These are phyloP conservation scores for Rhodotorula paludigena DNA, from an alignment of 768 basidiomycete genomes.

Conservation along the genomic window DNA sequence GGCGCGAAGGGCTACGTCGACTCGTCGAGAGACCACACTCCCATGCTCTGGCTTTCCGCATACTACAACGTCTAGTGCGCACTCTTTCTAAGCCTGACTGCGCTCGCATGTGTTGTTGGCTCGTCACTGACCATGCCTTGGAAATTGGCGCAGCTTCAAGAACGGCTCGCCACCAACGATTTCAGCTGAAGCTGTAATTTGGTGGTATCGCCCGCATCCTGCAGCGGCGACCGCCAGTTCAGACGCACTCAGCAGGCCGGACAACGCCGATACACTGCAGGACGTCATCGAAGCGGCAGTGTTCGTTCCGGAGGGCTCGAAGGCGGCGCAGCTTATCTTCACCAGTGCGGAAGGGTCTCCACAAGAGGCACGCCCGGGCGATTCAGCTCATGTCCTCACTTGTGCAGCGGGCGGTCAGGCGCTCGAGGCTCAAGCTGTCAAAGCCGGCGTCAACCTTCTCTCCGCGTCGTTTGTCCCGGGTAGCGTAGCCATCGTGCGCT, in stretches of 20 bases:
- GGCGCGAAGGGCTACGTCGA: constrained; percentile 12
- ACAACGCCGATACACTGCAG: constrained; percentile 2
- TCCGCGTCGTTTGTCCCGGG: constrained; percentile 5
- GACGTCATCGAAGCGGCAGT: constrained; percentile 16
- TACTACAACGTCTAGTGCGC: constrained; percentile 23
- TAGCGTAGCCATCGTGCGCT: constrained; percentile 2
- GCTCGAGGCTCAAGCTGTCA: neutral
- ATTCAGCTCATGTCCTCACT: neutral
- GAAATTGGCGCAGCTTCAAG: constrained; percentile 3
- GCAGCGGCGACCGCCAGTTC: neutral
- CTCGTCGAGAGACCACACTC: constrained; percentile 5
- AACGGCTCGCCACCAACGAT: constrained; percentile 12
- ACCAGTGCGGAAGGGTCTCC: no score
- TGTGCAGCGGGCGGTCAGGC: constrained; percentile 5
- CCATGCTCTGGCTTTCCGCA: constrained; percentile 13
- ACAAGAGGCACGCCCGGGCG: no score
- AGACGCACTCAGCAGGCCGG: constrained; percentile 13
- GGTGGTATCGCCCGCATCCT: constrained; percentile 20
- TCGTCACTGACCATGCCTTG: neutral
- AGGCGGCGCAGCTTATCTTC: constrained; percentile 1
- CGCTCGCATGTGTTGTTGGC: neutral
- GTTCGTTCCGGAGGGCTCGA: neutral
- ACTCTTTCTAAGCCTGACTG: neutral
- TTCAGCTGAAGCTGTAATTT: constrained; percentile 13
- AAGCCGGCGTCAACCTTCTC: constrained; percentile 16